These are phyloP conservation scores for Diaporthe velutina DNA, from an alignment of 2,329 filamentous ascomycete species.

Conservation along the genomic window DNA sequence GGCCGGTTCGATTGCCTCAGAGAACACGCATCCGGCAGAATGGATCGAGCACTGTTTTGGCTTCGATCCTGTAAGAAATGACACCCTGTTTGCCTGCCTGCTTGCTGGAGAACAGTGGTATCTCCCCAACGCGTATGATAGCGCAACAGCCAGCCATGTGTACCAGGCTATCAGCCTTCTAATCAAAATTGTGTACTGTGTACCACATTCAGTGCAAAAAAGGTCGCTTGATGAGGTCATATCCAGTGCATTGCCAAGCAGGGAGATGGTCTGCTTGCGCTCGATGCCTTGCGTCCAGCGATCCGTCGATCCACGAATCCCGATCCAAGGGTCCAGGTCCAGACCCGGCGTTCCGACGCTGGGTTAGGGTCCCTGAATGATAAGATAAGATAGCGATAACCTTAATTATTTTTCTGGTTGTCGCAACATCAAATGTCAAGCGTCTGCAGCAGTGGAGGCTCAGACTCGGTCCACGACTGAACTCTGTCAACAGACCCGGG, in stretches of 20 bases:
- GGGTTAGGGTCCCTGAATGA: neutral
- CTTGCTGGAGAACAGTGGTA: neutral
- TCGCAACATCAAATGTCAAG: neutral
- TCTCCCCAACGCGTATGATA: too few species aligned
- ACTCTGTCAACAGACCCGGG: too few species aligned
- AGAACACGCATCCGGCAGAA: neutral
- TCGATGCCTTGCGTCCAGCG: neutral
- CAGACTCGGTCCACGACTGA: neutral
- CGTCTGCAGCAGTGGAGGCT: neutral
- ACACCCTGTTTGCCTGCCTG: neutral
- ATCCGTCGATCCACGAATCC: conserved; percentile 9
- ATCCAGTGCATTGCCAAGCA: neutral
- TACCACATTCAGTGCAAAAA: neutral
- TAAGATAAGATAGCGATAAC: conserved; percentile 38
- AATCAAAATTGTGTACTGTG: too few species aligned
- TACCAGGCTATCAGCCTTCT: neutral
- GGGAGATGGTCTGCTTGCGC: neutral
- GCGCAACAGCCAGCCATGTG: neutral
- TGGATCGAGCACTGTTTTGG: neutral
- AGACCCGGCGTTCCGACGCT: neutral
- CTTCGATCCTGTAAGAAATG: neutral
- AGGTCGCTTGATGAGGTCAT: neutral
- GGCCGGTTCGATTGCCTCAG: too few species aligned
- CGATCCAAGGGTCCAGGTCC: neutral
- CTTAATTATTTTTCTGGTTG: conserved; percentile 33